These are phyloP conservation scores for Pseudozyma flocculosa DNA, from an alignment of 1,284 basidiomycete species.

Conservation along the genomic window DNA sequence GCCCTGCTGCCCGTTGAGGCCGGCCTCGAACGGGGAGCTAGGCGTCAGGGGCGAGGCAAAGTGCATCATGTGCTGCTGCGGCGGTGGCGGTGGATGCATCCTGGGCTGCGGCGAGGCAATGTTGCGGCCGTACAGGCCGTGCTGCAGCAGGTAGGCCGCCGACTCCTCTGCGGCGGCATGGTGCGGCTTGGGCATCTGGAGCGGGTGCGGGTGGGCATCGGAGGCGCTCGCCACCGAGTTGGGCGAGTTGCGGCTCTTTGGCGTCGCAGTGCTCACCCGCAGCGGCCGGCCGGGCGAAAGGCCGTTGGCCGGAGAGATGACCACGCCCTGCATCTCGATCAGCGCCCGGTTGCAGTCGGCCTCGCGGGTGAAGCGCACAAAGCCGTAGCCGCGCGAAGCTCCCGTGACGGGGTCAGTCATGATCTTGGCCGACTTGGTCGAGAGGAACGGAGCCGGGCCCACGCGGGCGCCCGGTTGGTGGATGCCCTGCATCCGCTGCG, in stretches of 20 bases:
- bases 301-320: conserved; percentile 35
- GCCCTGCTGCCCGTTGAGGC: background rate
- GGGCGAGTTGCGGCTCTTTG: conserved; percentile 36
- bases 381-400: conserved; percentile 49
- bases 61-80: conserved; percentile 8
- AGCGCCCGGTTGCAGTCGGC: conserved; percentile 51
- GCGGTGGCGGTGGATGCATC: conserved; percentile 4
- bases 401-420: conserved; percentile 47
- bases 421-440: conserved; percentile 48
- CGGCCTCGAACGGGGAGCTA: conserved; percentile 16
- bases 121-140: conserved; percentile 11
- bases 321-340: conserved; percentile 52
- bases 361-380: conserved; percentile 46
- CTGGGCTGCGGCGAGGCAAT: conserved; percentile 24
- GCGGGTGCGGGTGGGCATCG: conserved; percentile 18
- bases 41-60: conserved; percentile 17
- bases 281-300: conserved; percentile 41
- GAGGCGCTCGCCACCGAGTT: conserved; percentile 1
- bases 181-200: conserved; percentile 34
- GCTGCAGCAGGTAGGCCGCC: conserved; percentile 21
- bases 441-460: conserved; percentile 47
- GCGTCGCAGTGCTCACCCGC: conserved; percentile 48
- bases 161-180: conserved; percentile 23
- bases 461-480: conserved; percentile 34
- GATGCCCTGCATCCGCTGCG: conserved; percentile 44